Base-by-base conservation (phyloP, 768 basidiomycete species). In the Antrodiella citrinella region DNA sequence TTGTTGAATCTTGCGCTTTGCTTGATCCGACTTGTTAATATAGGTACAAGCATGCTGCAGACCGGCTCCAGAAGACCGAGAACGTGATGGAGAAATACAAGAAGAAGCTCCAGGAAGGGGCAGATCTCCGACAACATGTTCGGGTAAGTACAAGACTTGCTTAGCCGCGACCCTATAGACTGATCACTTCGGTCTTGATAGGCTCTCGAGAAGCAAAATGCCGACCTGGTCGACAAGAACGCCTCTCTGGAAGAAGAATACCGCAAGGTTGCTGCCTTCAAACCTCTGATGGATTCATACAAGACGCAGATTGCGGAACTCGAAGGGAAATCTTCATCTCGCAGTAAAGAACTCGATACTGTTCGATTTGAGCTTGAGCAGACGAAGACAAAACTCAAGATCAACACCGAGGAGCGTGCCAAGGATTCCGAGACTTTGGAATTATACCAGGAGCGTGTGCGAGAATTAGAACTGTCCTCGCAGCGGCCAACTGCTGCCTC, bases 41-140 rank as follows among this genome's bases (percentile, higher is more conserved):
- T 52, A 95, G 92, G 62, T 91, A 91, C 60, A 84, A 86, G 4
- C 93, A 97, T 68, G 86, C 91, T 4, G 87, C 90, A 3, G 96
- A 97, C 59, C 89, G 83, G 56, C 72, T 93, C 39, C 85, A 89
- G 59, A 98, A 97, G 73, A 87, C 84, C 1, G 96, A 98, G 68
- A 94, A 94, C 61, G 93, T 96, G 23, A 90, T 96, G 79, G 93
- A 97, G 68, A 99, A 98, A 66, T 94, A 97, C 68, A 95, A 94
- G 72, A 94, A 91, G 76, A 99, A 98, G 68, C 76, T 98, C 1
- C 95, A 97, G 59, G 96, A 97, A 64, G 82, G 87, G 3, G 91
- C 88, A 12, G 91, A 95, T 55, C 72, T 94, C 18, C 81, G 92
- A 22, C 90, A 91, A 54, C 82, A 84, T 51, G 81, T 94, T 60